Base-by-base conservation (phyloP, 129 eudicot genomes). In the Saussurea involucrata region DNA sequence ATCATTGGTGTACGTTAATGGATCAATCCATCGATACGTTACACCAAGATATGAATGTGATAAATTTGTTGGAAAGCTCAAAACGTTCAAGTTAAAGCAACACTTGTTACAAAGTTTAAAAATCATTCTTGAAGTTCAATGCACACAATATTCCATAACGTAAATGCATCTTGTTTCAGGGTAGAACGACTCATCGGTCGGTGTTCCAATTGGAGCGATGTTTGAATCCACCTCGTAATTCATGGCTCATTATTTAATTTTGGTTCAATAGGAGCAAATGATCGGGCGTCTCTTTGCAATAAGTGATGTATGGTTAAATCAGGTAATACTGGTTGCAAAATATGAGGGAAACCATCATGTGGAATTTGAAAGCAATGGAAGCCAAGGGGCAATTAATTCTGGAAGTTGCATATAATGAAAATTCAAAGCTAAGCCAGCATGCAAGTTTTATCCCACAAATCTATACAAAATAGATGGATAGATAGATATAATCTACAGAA, bases 401-500 rank as follows among this genome's bases (percentile, higher is more conserved):
- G 18, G 21, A 49, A 49, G 58, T 49, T 49, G 60, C 60, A 49
- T 49, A 12, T 12, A 25, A 28, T 27, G 36, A 11, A 29, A 53
- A 17, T n/a, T 17, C 63, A 66, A 80, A 34, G 63, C 78, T 73
- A 80, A 72, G 29, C 67, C 22, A 66, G 2, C 61, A 64, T 25
- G 61, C 78, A 33, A 65, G 73, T 72, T 32, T 17, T 5, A 71
- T 71, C 72, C 69, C 72, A 36, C 57, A 79, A 49, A 66, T 66
- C 49, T 80, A 25, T 65, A 63, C n/a, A n/a, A n/a, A n/a, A n/a
- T n/a, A n/a, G n/a, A n/a, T n/a, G n/a, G n/a, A n/a, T n/a, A n/a
- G n/a, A n/a, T n/a, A n/a, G n/a, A n/a, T 24, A 63, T 24, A 73
- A 73, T 66, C 83, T 73, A 78, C 69, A 78, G 24, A 79, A 66